phyloP scores from a whole-genome alignment of 2,329 filamentous ascomycete species.

The Cordyceps farinosa region DNA sequence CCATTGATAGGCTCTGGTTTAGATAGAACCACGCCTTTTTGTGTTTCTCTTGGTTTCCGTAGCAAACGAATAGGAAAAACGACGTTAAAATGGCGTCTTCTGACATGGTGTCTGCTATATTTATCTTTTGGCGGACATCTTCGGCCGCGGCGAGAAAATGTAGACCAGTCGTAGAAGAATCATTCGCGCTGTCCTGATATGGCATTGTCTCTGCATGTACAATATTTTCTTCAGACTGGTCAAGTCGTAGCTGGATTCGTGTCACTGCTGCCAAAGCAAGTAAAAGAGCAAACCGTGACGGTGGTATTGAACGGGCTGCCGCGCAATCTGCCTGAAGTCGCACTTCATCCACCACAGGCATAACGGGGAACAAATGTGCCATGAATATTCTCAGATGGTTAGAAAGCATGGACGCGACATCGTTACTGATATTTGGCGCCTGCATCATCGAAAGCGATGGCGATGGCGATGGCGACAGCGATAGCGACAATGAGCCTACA shows the following conservation, averaged over 20 bases:
- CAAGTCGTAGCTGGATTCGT: constrained; percentile 29
- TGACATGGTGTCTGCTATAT: constrained; percentile 27
- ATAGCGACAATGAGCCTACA: not conserved
- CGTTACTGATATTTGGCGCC: not conserved
- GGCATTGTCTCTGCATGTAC: not conserved
- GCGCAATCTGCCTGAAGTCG: constrained; percentile 27
- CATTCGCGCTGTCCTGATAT: constrained; percentile 10
- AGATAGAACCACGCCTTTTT: constrained; percentile 32
- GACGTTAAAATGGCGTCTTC: constrained; percentile 30
- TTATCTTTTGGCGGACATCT: constrained; percentile 27
- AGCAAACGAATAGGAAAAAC: constrained; percentile 31
- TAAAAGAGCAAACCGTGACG: constrained; percentile 29
- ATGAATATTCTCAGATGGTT: constrained; percentile 30
- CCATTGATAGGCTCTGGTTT: constrained; percentile 31
- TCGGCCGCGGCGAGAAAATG: constrained; percentile 27
- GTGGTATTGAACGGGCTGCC: constrained; percentile 25
- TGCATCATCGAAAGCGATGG: not conserved
- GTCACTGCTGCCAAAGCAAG: constrained; percentile 29
- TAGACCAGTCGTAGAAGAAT: constrained; percentile 27
- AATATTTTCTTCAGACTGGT: constrained; percentile 18
- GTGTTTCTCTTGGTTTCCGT: constrained; percentile 29
- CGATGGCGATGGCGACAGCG: not conserved
- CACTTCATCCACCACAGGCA: constrained; percentile 30
- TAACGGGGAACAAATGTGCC: constrained; percentile 32
- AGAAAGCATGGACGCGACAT: constrained; percentile 23